Evolutionary conservation across 306 rosid genomes (phyloP), one percentile per base, ranked within the genome.

Genomic region (Boehmeria nivea): DNA sequence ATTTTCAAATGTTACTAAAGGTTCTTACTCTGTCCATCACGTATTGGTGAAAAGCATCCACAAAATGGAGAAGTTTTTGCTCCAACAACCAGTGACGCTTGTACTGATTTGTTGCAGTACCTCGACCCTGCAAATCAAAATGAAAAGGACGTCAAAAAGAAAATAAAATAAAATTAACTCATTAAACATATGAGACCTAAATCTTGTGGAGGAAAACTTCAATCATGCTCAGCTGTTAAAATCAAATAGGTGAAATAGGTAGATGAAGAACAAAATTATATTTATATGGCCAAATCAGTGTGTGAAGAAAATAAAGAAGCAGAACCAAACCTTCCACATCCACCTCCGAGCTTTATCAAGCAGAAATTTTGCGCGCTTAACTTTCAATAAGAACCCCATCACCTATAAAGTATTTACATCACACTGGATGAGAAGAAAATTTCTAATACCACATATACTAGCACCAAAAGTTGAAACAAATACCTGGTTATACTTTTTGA

Each of bases 21-120:
- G 36, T 31, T 27, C 83, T 62, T 76, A 91, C 98, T 65, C 93
- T 82, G 63, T 91, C 98, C 98, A 91, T 91, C 71, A 91, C 98
- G 70, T 87, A 91, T 76, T 84, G 96, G 72, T 87, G 96, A 82
- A 91, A 91, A 46, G 98, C 98, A 75, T 91, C 98, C 63, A 91
- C 98, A 69, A 91, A 84, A 77, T 91, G 96, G 66, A 91, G 98
- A 47, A 91, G 96, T 78, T 91, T 91, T 77, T 91, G 96, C 75
- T 87, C 95, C 80, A 91, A 80, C 73, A 87, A 68, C 98, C 96
- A 87, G 67, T 87, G 94, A 61, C 57, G 85, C 67, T 91, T 91
- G 72, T 72, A 60, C 66, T 67, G 71, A 64, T 75, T 76, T 42
- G 78, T 40, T 19, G 73, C 59, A 51, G 83, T 72, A 67, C 81